Evolutionary conservation across 805 yeast species (phyloP), one percentile per base, ranked within the genome.

Genomic region (Wickerhamomyces subpelliculosus): DNA sequence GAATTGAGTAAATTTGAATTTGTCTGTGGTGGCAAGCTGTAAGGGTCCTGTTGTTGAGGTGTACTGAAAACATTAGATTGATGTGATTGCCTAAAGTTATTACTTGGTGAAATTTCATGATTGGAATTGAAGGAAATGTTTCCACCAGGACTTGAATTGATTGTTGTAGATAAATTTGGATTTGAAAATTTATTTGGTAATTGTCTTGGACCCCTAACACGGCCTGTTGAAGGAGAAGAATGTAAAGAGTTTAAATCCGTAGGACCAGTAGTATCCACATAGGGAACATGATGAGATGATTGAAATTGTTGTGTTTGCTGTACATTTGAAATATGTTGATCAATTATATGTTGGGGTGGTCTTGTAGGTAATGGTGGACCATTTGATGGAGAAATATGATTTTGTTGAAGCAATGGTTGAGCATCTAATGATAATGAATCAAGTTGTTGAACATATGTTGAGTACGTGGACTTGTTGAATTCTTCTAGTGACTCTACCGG

Each of bases 321-420:
- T 12, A 29, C 13, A 27, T 21, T 36, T 1, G 38, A 39, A 1
- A 41, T 36, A 24, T 45, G 44, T 12, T 43, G 54, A 23, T 51
- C 45, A 7, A 45, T 42, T 12, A 50, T 42, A 14, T 42, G 37
- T 31, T 52, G 52, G 2, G 48, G 49, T 1, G 54, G 54, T 21
- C 52, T 40, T 5, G 44, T 34, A 4, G 54, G 54, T 4, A 49
- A 36, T 10, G 54, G 51, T 2, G 54, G 57, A 1, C 52, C 50
- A 3, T 39, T 32, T n/a, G n/a, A n/a, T n/a, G n/a, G n/a, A n/a
- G n/a, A n/a, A 18, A 18, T n/a, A 13, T 16, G 22, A 10, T 11
- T 10, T 13, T 17, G 29, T 31, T 31, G 39, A 11, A 30, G 34
- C 19, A 27, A 17, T 13, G 24, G 25, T 13, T 20, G 24, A 13